Base-by-base conservation (phyloP, 495 filamentous ascomycete species). In the Lineolata rhizophorae region DNA sequence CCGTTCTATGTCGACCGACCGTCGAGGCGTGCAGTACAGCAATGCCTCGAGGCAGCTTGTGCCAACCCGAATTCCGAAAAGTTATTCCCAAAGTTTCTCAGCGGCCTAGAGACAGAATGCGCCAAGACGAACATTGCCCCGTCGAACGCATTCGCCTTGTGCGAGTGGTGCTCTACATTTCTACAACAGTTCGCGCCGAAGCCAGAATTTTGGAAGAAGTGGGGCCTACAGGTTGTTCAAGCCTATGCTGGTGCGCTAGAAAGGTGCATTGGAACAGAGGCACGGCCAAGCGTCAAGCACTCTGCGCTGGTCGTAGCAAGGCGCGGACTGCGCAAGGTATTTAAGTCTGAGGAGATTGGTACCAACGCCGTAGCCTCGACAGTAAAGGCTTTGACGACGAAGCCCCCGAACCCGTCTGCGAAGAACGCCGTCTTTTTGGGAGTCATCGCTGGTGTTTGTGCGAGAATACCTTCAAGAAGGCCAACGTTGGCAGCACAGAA, bases 141-240 rank as follows among this genome's bases (percentile, higher is more conserved):
- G 1, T 63, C 66, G 15, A 82, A 70, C 45, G 78, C 82, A 1
- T 84, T 93, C 43, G 77, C 91, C n/a, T 57, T 97, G 39, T 57
- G 85, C 9, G 77, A 85, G 45, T 97, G 83, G 87, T 79, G 72
- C 47, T 77, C 70, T 29, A 47, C 83, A 36, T 51, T 91, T 9
- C 54, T 87, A 26, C 70, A 76, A 44, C 57, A 67, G 30, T 49
- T 62, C 27, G 61, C 48, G 34, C 35, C 64, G 47, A 35, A 57
- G 49, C 18, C 50, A 53, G 48, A 56, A 26, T 50, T 49, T 24
- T 80, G 77, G 63, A 60, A 76, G n/a, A 57, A 60, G 31, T 67
- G 63, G 42, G 76, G 75, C 11, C 51, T 72, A 29, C 64, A 76
- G 14, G 45, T 79, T 11, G 50, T 78, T 24, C 46, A 60, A 12